phyloP scores from a whole-genome alignment of 108 stramenopile genomes.

The Cyclostephanos tholiformis region DNA sequence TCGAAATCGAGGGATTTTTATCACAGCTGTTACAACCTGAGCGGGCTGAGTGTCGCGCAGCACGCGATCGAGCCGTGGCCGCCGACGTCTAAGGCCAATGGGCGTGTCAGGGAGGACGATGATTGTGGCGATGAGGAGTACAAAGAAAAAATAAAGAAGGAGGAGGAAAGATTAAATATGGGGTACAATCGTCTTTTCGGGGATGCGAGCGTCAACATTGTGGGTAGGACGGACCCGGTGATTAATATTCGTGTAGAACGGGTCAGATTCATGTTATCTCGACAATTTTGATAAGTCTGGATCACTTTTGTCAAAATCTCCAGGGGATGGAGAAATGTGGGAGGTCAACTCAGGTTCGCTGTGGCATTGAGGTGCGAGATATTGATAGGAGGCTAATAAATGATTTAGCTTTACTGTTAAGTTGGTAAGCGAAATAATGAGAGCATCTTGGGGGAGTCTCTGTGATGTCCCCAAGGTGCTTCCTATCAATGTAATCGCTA shows the following conservation, averaged over 20 bases:
- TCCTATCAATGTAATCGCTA: no score
- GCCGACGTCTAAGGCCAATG: not conserved
- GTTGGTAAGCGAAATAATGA: slow-evolving; percentile 12
- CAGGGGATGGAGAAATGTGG: no score
- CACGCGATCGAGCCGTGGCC: slow-evolving; percentile 49
- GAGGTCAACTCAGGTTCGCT: no score
- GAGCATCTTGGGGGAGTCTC: not conserved
- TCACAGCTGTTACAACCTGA: slow-evolving; percentile 97
- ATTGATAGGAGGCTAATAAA: no score
- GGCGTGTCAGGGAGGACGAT: not conserved
- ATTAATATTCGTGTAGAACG: slow-evolving; percentile 46
- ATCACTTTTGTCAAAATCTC: no score
- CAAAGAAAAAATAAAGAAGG: not conserved
- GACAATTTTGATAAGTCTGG: not conserved
- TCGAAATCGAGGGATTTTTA: slow-evolving; percentile 94
- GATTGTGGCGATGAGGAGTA: not conserved
- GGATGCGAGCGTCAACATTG: slow-evolving; percentile 30
- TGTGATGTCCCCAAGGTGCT: no score
- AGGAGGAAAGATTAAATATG: not conserved
- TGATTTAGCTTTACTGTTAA: slow-evolving; percentile 12
- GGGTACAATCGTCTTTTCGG: slow-evolving; percentile 35
- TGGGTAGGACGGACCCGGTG: slow-evolving; percentile 45
- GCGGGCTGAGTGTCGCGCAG: slow-evolving; percentile 91
- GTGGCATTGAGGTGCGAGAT: no score
- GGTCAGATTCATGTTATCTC: slow-evolving; percentile 35